A percentile compares a stretch with the other conserved stretches of the same genome.
phyloP scores from a whole-genome alignment of 176 grass and related monocot species.

The Ensete glaucum region DNA sequence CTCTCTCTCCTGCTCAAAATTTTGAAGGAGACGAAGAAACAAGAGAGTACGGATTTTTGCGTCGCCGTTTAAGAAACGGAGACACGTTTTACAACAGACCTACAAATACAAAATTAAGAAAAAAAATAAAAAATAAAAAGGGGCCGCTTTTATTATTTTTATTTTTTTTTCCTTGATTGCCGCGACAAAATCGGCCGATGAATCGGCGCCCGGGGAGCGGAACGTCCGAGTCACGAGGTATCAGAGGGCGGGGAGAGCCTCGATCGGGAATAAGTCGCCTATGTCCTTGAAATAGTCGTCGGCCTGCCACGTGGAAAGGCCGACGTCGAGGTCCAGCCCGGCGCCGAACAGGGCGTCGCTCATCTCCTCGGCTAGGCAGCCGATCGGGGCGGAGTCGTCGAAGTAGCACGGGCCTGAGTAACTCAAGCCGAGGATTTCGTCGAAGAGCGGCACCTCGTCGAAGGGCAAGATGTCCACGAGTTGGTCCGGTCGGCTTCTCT shows the following conservation, averaged over 20 bases:
- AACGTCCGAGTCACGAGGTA: too few species aligned
- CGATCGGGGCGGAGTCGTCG: not conserved
- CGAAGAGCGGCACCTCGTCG: conserved; percentile 25
- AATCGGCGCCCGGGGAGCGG: not conserved
- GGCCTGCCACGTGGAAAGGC: conserved; percentile 12
- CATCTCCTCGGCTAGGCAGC: not conserved
- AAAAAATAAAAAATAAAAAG: too few species aligned
- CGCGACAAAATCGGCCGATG: too few species aligned
- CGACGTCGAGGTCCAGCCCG: not conserved
- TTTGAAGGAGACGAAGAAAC: too few species aligned
- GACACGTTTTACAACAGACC: too few species aligned
- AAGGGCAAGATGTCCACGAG: conserved; percentile 17
- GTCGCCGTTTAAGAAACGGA: too few species aligned
- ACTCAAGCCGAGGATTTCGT: conserved; percentile 35
- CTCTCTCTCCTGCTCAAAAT: too few species aligned
- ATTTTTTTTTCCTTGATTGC: not conserved
- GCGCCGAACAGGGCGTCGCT: conserved; percentile 1
- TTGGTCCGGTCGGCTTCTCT: not conserved
- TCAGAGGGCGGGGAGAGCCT: conserved; percentile 28
- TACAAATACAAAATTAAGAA: too few species aligned
- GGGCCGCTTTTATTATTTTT: too few species aligned
- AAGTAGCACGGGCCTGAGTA: conserved; percentile 11
- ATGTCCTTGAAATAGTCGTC: conserved; percentile 68
- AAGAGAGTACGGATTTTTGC: too few species aligned
- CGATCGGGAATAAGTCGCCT: conserved; percentile 66